Evolutionary conservation across 257 asterid species (phyloP), one percentile per base, ranked within the genome.

Genomic region (Anisodus acutangulus): DNA sequence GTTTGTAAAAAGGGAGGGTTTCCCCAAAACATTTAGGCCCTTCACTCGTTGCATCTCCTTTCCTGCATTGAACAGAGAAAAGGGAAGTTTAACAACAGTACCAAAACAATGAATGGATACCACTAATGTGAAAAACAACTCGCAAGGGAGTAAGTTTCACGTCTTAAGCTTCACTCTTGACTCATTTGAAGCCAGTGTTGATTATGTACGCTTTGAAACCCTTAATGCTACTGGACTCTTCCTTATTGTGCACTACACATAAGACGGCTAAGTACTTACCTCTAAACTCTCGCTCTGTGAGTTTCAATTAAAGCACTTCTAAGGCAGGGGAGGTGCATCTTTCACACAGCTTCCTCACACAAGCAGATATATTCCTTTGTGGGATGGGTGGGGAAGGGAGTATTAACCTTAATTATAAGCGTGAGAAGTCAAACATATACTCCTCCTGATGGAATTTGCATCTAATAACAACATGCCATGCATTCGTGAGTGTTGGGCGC

Each of bases 31-130:
- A 81, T 92, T 90, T 87, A 96, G 85, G 15, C 84, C 78, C 80
- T 89, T 86, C 97, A 88, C 91, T 81, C 98, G 89, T 64, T 88
- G 89, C 91, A 96, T 91, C 88, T 94, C 99, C 41, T 86, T 86
- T 83, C 92, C 99, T 94, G 95, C 90, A 87, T 84, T 58, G 13
- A 59, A 69, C 8, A n/a, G 67, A 19, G 43, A 53, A 58, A 79
- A 57, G 0, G 64, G 4, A 57, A 43, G 45, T 6, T 41, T 41
- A 41, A 41, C n/a, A 13, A 55, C 2, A 55, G 19, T 0, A 13
- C 80, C 45, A 74, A 22, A 74, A 22, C 19, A 49, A 22, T 0
- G 1, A 49, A 74, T 31, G 62, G 81, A 74, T 19, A 74, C 81
- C 45, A 49, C n/a, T 26, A 49, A 16, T 47, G 60, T 72, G 43